Evolutionary conservation across 2,329 filamentous ascomycete species (phyloP).

Genomic region (Phaeoacremonium minimum): DNA sequence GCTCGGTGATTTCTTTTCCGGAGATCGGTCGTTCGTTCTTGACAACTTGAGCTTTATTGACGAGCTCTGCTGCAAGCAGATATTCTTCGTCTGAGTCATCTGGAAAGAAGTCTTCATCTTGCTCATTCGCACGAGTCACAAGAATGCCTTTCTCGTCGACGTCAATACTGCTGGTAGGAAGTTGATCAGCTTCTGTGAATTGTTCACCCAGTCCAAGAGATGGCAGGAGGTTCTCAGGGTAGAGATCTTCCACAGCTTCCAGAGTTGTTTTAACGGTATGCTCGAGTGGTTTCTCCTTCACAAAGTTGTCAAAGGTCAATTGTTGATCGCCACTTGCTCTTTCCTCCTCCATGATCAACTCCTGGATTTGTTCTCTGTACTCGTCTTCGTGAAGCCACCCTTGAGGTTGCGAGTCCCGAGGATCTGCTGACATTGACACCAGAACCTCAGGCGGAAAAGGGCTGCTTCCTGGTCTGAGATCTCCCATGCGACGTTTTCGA

Average conservation of each 20-base stretch:
- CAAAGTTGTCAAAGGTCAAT: constrained; percentile 62
- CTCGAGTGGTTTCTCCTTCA: constrained; percentile 48
- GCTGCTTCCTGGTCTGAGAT: constrained; percentile 60
- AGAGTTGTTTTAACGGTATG: constrained; percentile 68
- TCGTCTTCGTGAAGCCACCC: constrained; percentile 93
- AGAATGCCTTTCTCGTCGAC: constrained; percentile 62
- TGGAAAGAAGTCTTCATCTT: constrained; percentile 41
- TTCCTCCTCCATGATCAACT: constrained; percentile 62
- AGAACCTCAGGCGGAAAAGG: constrained; percentile 79
- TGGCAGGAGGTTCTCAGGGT: constrained; percentile 59
- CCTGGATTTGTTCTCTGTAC: constrained; percentile 60
- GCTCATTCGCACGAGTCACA: constrained; percentile 29
- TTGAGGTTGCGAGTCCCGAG: constrained; percentile 65
- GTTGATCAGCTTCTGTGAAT: constrained; percentile 18
- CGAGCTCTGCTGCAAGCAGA: constrained; percentile 20
- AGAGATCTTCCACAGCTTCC: constrained; percentile 84
- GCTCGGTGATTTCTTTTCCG: no score
- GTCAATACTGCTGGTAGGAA: constrained; percentile 42
- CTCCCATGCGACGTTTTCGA: constrained; percentile 67
- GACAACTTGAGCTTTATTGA: constrained; percentile 13
- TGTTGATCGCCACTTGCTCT: constrained; percentile 35
- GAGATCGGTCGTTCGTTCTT: no score
- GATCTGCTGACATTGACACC: constrained; percentile 83
- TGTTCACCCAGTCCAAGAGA: constrained; percentile 34
- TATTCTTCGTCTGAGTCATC: constrained; percentile 52